phyloP scores from a whole-genome alignment of 345 rosid genomes.

The Murraya paniculata region DNA sequence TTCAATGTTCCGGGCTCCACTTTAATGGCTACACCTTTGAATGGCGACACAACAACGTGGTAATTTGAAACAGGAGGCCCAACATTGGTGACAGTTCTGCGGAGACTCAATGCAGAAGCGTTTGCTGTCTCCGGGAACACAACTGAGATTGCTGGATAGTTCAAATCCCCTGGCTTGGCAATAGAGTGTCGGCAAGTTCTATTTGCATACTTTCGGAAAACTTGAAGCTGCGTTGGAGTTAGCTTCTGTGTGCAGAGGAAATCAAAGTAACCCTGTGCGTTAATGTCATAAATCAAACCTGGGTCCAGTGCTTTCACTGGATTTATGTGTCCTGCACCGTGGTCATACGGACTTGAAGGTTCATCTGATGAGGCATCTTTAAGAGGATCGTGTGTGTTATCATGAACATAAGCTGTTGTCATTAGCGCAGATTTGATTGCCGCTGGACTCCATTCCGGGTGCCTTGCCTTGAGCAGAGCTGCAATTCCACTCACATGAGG shows the following conservation, averaged over 20 bases:
- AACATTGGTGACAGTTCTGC: slow-evolving; percentile 76
- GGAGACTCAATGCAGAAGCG: slow-evolving; percentile 39
- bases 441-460: slow-evolving; percentile 93
- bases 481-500: slow-evolving; percentile 96
- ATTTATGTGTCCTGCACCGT: slow-evolving; percentile 88
- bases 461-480: slow-evolving; percentile 80
- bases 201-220: slow-evolving; percentile 64
- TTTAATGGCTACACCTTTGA: slow-evolving; percentile 55
- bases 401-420: slow-evolving; percentile 95
- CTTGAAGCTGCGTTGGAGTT: slow-evolving; percentile 54
- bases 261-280: slow-evolving; percentile 73
- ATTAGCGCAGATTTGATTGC: slow-evolving; percentile 89
- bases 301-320: slow-evolving; percentile 80
- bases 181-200: slow-evolving; percentile 57
- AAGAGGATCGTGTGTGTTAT: slow-evolving; percentile 56
- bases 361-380: slow-evolving; percentile 51
- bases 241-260: slow-evolving; percentile 81
- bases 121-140: slow-evolving; percentile 52
- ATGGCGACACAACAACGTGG: slow-evolving; percentile 53
- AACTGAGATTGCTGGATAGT: slow-evolving; percentile 86
- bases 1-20: slow-evolving; percentile 59
- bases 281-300: slow-evolving; percentile 78
- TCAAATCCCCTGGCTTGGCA: slow-evolving; percentile 64
- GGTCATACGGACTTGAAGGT: slow-evolving; percentile 66
- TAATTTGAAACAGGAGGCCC: slow-evolving; percentile 64